These are phyloP conservation scores for Pholiota molesta DNA, from an alignment of 768 basidiomycete species.

Conservation along the genomic window DNA sequence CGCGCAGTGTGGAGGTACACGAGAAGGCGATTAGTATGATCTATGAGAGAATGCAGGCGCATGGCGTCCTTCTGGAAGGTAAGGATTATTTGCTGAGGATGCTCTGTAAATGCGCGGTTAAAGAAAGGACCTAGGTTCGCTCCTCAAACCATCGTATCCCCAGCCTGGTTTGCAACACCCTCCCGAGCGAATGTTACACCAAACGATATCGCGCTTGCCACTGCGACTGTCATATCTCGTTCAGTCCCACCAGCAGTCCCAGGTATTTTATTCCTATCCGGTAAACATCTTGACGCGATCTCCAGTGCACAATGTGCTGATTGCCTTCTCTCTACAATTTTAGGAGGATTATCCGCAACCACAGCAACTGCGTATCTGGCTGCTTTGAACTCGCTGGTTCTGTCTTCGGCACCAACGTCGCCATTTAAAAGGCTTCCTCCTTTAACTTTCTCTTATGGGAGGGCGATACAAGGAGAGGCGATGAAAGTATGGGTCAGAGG, in stretches of 20 bases:
- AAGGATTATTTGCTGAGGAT: slow-evolving; percentile 8
- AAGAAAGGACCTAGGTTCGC: slow-evolving; percentile 36
- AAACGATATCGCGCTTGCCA: slow-evolving; percentile 48
- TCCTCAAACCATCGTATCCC: slow-evolving; percentile 56
- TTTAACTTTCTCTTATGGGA: slow-evolving; percentile 52
- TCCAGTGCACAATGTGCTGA: too few species aligned
- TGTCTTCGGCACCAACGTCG: slow-evolving; percentile 34
- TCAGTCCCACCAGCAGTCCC: slow-evolving; percentile 48
- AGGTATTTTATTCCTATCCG: slow-evolving; percentile 53
- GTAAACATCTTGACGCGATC: slow-evolving; percentile 23
- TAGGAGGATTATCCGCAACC: slow-evolving; percentile 46
- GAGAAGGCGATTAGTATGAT: slow-evolving; percentile 47
- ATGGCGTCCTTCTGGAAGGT: slow-evolving; percentile 55
- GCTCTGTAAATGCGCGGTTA: not conserved
- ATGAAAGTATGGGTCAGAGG: slow-evolving; percentile 49
- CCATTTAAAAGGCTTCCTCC: slow-evolving; percentile 43
- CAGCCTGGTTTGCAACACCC: slow-evolving; percentile 48
- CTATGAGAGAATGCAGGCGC: slow-evolving; percentile 45
- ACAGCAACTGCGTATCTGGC: slow-evolving; percentile 45
- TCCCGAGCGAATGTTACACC: slow-evolving; percentile 38
- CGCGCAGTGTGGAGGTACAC: slow-evolving; percentile 48
- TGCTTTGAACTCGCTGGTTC: slow-evolving; percentile 41
- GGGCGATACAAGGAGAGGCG: slow-evolving; percentile 53
- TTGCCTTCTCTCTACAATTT: too few species aligned
- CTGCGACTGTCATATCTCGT: slow-evolving; percentile 46